Percentiles rank a stretch among this genome's conserved stretches.
Conservation (phyloP, 225 moss, liverwort and hornwort genomes). For the Polytrichum formosum region DNA sequence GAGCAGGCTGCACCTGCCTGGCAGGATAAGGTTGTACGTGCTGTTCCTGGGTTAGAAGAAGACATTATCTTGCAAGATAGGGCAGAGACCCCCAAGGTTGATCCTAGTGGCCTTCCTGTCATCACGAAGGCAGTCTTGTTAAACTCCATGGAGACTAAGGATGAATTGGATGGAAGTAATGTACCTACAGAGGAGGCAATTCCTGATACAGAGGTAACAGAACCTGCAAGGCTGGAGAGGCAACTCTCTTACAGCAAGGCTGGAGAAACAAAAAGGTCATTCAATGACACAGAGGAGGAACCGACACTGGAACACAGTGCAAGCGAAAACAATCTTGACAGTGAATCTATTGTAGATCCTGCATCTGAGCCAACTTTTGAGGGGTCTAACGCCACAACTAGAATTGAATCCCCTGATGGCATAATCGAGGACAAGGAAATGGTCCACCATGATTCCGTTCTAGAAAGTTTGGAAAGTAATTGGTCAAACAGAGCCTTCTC, state of each 20-base stretch:
- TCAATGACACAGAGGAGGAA: not conserved
- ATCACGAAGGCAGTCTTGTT: not conserved
- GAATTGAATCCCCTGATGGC: too few relatives aligned
- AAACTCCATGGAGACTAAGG: not conserved
- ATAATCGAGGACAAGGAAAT: conserved; percentile 6
- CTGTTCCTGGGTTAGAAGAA: conserved; percentile 2
- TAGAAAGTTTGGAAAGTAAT: conserved; percentile 4
- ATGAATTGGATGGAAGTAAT: not conserved
- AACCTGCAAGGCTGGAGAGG: not conserved
- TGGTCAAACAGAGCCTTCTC: not conserved
- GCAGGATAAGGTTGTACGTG: not conserved
- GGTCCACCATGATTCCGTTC: not conserved
- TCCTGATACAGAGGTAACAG: not conserved
- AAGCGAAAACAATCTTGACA: too few relatives aligned
- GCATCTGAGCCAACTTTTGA: not conserved
- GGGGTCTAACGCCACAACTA: not conserved
- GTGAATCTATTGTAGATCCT: not conserved
- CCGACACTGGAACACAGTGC: not conserved
- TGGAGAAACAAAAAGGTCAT: not conserved
- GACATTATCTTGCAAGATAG: too few relatives aligned
- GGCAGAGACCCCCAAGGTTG: too few relatives aligned
- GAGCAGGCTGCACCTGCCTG: not conserved
- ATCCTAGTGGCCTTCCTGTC: not conserved
- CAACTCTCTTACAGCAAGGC: not conserved
- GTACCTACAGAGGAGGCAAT: not conserved